Evolutionary conservation across 2,329 filamentous ascomycete genomes (phyloP).

Genomic region (Clonostachys byssicola): DNA sequence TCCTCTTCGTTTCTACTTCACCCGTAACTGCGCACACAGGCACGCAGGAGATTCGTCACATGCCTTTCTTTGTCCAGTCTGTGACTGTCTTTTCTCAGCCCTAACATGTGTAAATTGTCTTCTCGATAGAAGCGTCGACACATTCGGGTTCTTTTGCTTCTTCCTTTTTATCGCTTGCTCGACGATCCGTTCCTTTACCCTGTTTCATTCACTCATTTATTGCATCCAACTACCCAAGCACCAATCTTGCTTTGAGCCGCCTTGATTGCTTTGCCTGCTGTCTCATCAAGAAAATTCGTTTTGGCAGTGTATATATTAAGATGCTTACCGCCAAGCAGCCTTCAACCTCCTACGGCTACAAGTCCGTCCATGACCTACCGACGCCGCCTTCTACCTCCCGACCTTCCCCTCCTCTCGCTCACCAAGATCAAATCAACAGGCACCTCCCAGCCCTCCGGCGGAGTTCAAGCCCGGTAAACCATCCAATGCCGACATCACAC

Average conservation of each 20-base stretch:
- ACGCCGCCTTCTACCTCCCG: constrained; percentile 52
- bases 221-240: too few species aligned
- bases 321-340: constrained; percentile 62
- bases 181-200: too few species aligned
- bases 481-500: constrained; percentile 66
- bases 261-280: too few species aligned
- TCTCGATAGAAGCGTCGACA: too few species aligned
- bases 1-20: background rate
- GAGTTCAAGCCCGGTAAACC: constrained; percentile 41
- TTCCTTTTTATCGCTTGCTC: too few species aligned
- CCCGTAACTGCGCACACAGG: too few species aligned
- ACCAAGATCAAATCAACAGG: constrained; percentile 42
- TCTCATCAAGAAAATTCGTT: too few species aligned
- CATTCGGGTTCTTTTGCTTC: too few species aligned
- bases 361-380: constrained; percentile 58
- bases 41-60: too few species aligned
- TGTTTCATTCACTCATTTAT: too few species aligned
- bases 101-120: too few species aligned
- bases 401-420: constrained; percentile 49
- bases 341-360: constrained; percentile 52
- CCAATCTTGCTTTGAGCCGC: too few species aligned
- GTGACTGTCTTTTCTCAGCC: background rate
- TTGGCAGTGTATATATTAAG: constrained; percentile 21
- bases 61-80: background rate
- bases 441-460: constrained; percentile 28